Conservation (phyloP, 345 rosid genomes). For the Punica granatum region DNA sequence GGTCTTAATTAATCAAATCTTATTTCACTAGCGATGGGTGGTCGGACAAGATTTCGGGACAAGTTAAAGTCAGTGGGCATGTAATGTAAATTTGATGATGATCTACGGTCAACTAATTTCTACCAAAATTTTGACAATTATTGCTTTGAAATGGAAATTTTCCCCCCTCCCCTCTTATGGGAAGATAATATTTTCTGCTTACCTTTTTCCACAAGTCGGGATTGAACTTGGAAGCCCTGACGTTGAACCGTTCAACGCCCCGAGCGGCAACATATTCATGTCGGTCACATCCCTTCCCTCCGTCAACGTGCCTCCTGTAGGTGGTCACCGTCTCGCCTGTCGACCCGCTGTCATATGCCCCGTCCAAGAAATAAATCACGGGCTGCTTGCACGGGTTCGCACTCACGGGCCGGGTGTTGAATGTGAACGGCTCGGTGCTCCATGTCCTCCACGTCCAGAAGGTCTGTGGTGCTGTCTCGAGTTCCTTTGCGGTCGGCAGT, state of each 20-base stretch:
- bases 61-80: neutral
- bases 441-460: constrained; percentile 69
- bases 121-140: neutral
- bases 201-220: constrained; percentile 64
- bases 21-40: too few relatives aligned
- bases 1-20: too few relatives aligned
- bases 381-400: constrained; percentile 54
- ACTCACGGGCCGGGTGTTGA: constrained; percentile 57
- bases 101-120: neutral
- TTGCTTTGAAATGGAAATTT: neutral
- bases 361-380: constrained; percentile 53
- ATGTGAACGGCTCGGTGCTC: constrained; percentile 54
- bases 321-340: constrained; percentile 35
- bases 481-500: constrained; percentile 40
- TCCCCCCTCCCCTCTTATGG: too few relatives aligned
- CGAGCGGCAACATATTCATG: constrained; percentile 26
- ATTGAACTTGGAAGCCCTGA: constrained; percentile 32
- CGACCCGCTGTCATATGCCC: constrained; percentile 21
- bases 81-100: neutral
- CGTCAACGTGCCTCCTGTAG: constrained; percentile 30
- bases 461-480: constrained; percentile 55
- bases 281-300: constrained; percentile 25
- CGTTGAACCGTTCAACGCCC: constrained; percentile 34
- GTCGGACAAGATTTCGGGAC: neutral
- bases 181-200: constrained; percentile 1